Evolutionary conservation across 2,329 filamentous ascomycete genomes (phyloP).

Genomic region (Tolypocladium sp.): DNA sequence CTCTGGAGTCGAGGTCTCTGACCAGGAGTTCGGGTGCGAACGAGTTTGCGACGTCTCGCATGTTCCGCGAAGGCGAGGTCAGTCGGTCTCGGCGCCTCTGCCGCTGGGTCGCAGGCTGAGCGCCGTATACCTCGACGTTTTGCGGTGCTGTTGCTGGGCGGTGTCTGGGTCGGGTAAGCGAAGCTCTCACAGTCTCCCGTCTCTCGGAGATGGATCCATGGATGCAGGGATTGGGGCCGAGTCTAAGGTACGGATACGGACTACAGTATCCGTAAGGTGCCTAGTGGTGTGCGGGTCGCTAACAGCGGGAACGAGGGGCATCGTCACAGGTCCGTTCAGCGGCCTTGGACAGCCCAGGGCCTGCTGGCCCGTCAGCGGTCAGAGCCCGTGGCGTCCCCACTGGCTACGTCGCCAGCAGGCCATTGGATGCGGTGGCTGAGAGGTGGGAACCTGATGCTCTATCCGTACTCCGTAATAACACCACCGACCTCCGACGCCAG

Average conservation of each 20-base stretch:
- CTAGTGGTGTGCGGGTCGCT: background rate
- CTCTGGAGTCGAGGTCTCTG: background rate
- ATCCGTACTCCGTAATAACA: too few relatives aligned
- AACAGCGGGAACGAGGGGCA: background rate
- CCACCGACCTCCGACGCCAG: background rate
- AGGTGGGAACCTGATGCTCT: background rate
- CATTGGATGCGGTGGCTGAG: background rate
- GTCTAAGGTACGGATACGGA: too few relatives aligned
- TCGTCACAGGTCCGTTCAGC: background rate
- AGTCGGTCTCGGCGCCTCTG: background rate
- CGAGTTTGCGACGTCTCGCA: conserved; percentile 3
- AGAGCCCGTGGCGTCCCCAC: background rate
- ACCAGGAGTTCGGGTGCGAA: background rate
- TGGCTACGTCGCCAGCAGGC: background rate
- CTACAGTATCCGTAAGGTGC: too few relatives aligned
- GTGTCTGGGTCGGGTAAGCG: background rate
- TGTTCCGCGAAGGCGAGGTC: background rate
- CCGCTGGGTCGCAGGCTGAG: background rate
- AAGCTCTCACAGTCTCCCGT: background rate
- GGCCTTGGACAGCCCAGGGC: background rate
- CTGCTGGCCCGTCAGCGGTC: background rate
- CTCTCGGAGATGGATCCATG: background rate
- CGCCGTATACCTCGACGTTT: background rate
- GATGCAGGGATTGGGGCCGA: background rate
- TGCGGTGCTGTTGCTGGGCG: background rate